Base-by-base conservation (phyloP, 129 eudicot species). In the Helichrysum umbraculigerum region DNA sequence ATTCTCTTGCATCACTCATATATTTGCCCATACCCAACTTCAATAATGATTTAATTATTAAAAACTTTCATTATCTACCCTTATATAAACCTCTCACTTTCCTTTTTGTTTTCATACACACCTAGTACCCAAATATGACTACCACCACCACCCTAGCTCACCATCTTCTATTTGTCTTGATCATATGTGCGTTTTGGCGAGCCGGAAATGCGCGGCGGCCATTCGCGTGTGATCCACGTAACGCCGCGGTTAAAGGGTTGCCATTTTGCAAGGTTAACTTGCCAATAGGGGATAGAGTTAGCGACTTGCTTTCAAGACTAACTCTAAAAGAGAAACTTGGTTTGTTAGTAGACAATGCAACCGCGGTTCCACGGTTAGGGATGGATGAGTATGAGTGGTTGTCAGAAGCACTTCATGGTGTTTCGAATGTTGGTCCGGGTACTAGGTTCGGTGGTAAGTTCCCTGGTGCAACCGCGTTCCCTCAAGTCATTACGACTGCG, bases 381-480 rank as follows among this genome's bases (percentile, higher is more conserved):
- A 72, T 91, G 0, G 68, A 58, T 30, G 87, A 83, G 19, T 91
- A 88, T 52, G 83, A 83, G 81, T 91, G 97, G 97, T 91, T 95
- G 97, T 86, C 92, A 51, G 97, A 91, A 85, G 97, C 97, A 42
- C 85, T 91, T 58, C 97, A 91, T 69, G 97, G 97, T 5, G 90
- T 91, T n/a, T 91, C 97, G 0, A 83, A 91, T 76, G 92, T 91
- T 30, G 95, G 95, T 2, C 91, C 89, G 0, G 97, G 97, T 25
- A 91, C 97, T 0, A 85, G 25, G 34, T 91, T 91, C 69, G 97
- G 95, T 30, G 97, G 97, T 28, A 88, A 77, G 0, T 91, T 88
- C 59, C 92, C 95, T 11, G 97, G 88, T 12, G 97, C 97, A 73
- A 91, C 97, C 22, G 91, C 92, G 47, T 91, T 91, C 87, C 97